These are phyloP conservation scores for Protea cynaroides DNA, from an alignment of 164 flowering plant species.

Conservation along the genomic window DNA sequence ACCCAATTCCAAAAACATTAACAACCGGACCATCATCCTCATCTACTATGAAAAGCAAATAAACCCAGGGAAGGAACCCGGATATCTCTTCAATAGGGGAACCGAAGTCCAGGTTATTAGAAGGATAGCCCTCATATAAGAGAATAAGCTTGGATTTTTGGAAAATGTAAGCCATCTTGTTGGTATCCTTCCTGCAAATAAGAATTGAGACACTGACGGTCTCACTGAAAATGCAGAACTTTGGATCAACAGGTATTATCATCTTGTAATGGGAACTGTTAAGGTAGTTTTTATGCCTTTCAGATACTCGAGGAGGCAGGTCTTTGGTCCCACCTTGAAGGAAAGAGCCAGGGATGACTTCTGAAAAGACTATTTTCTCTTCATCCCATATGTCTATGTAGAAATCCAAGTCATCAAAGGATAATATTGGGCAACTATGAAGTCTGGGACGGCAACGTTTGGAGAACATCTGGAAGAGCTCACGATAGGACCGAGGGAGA, in stretches of 20 bases:
- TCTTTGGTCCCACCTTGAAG: slow-evolving; percentile 41
- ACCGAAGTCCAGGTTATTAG: no score
- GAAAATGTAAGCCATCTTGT: slow-evolving; percentile 62
- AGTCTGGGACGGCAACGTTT: slow-evolving; percentile 39
- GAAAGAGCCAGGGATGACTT: slow-evolving; percentile 64
- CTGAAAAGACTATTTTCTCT: slow-evolving; percentile 58
- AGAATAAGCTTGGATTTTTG: no score
- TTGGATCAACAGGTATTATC: slow-evolving; percentile 62
- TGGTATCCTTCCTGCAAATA: slow-evolving; percentile 68
- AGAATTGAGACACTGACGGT: slow-evolving; percentile 63
- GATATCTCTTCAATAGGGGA: no score
- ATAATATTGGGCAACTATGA: slow-evolving; percentile 69
- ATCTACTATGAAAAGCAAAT: no score
- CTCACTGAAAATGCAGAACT: slow-evolving; percentile 42
- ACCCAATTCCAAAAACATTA: no score
- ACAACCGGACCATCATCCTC: no score
- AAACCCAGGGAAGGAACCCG: no score
- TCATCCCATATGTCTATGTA: slow-evolving; percentile 76
- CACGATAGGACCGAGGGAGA: slow-evolving; percentile 47
- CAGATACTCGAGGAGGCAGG: slow-evolving; percentile 50
- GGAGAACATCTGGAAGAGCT: slow-evolving; percentile 57
- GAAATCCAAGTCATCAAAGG: slow-evolving; percentile 70
- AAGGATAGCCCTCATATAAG: no score
- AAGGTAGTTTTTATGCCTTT: slow-evolving; percentile 43
- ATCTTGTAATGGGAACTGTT: slow-evolving; percentile 70